Evolutionary conservation across 2,329 filamentous ascomycete species (phyloP), one percentile per base, ranked within the genome.

Genomic region (Lojkania enalia): DNA sequence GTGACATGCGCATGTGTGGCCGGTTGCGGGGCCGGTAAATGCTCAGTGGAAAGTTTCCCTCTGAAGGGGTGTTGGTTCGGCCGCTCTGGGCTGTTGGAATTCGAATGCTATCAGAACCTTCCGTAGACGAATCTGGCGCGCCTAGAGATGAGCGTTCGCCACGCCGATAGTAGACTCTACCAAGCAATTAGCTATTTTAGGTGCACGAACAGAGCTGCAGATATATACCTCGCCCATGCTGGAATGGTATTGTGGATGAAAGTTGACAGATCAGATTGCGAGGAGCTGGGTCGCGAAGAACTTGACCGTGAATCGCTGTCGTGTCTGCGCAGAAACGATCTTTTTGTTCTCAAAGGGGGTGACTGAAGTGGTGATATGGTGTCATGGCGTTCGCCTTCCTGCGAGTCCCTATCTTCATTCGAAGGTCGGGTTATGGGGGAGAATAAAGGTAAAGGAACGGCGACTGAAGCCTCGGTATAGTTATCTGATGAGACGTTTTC

Each of bases 11-110:
- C 31, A 66, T 54, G 21, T 62, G 60, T 12, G 69, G 68, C 38
- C 69, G 60, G 32, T 68, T 71, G 19, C 69, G 64, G 9, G 69
- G 69, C 27, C 67, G 60, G 43, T 68, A 67, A 29, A 72, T 67
- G 40, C 59, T 63, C 20, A 64, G 47, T 2, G 67, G 66, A 23
- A 69, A 69, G 38, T 69, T 65, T 20, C 63, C 60, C 23, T 71
- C 68, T 11, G 64, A 69, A 33, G 69, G 69, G 7, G 66, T 69
- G 18, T 51, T 51, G 16, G 67, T 66, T 33, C 61, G 63, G 14
- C 63, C 67, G 29, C 67, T 70, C 33, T 69, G 62, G 32, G 67
- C 64, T 18, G 66, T 69, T 14, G 51, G 57, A 19, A 64, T 15
- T 37, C 63, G 61, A 30, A 65, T 46, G 44, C 61, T 66, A 7